These are phyloP conservation scores for Helianthus annuus DNA, from an alignment of 129 eudicot species.

Conservation along the genomic window HanXRQr2.0-SUNRISE NC_035448.2:13183409-13183908, in stretches of 20 bases:
- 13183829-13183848: constrained; percentile 42
- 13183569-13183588: neutral
- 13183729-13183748: constrained; percentile 89
- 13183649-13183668: neutral
- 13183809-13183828: constrained; percentile 44
- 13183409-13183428: constrained; percentile 63
- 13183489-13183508: constrained; percentile 40
- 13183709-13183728: constrained; percentile 81
- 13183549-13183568: neutral
- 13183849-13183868: constrained; percentile 32
- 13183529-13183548: neutral
- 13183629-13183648: neutral
- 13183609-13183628: neutral
- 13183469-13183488: constrained; percentile 81
- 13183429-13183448: constrained; percentile 96
- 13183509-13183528: neutral
- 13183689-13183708: constrained; percentile 61
- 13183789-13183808: constrained; percentile 57
- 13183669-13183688: neutral
- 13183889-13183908: constrained; percentile 46
- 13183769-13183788: constrained; percentile 72
- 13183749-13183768: constrained; percentile 86
- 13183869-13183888: constrained; percentile 39
- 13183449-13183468: constrained; percentile 76
- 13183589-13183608: neutral